phyloP scores from a whole-genome alignment of 176 grass and related monocot species.

The Chloris gayana region DNA sequence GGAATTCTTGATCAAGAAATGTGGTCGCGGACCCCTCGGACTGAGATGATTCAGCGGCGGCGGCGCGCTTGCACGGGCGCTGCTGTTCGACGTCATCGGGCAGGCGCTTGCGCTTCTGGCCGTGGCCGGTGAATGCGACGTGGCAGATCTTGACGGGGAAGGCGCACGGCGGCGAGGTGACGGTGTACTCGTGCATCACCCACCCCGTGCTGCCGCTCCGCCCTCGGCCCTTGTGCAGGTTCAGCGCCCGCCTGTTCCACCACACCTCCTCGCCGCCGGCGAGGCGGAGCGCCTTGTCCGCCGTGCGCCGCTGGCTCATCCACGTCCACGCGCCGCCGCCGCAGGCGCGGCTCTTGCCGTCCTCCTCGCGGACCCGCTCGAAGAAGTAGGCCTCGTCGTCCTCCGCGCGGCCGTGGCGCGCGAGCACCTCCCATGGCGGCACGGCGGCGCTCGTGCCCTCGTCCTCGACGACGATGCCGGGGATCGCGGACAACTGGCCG shows the following conservation, averaged over 20 bases:
- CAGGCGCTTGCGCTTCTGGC: slow-evolving; percentile 3
- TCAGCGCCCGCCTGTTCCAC: slow-evolving; percentile 27
- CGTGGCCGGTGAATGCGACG: slow-evolving; percentile 3
- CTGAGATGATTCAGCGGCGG: background rate
- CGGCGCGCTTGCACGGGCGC: background rate
- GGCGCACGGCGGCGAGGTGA: background rate
- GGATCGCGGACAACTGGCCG: background rate
- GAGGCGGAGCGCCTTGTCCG: background rate
- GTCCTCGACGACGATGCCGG: slow-evolving; percentile 19
- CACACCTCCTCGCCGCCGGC: background rate
- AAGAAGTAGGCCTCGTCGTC: slow-evolving; percentile 33
- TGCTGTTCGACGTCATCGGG: background rate
- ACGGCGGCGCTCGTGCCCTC: background rate
- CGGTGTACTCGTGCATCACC: slow-evolving; percentile 47
- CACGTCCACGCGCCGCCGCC: background rate
- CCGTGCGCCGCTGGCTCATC: background rate
- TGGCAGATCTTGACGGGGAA: slow-evolving; percentile 20
- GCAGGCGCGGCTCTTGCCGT: background rate
- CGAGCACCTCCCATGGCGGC: slow-evolving; percentile 33
- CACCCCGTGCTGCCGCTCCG: slow-evolving; percentile 25
- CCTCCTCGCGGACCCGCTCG: background rate
- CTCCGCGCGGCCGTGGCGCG: background rate
- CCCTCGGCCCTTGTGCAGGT: background rate
- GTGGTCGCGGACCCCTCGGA: background rate
- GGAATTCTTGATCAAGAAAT: background rate